A percentile compares a stretch with the other conserved stretches of the same genome.
Evolutionary conservation across 257 asterid species (phyloP).

Genomic region (Cordia subcordata): DNA sequence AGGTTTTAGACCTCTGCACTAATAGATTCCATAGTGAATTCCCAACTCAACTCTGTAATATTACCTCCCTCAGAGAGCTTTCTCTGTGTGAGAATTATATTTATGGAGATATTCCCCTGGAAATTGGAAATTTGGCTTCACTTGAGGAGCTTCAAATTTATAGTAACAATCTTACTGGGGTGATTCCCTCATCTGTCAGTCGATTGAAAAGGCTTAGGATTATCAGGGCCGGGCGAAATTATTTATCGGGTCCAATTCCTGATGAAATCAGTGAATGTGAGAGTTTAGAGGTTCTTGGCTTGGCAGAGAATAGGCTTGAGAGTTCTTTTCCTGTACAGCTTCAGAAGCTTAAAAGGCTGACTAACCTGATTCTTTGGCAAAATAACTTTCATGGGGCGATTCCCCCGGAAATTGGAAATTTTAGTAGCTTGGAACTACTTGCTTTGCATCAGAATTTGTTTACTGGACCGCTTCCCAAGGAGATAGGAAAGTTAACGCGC

Average conservation of each 20-base stretch:
- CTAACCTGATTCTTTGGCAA: constrained; percentile 56
- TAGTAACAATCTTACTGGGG: constrained; percentile 76
- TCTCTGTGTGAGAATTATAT: constrained; percentile 72
- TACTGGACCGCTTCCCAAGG: constrained; percentile 56
- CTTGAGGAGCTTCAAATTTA: constrained; percentile 80
- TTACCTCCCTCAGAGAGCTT: constrained; percentile 52
- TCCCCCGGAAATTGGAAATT: constrained; percentile 72
- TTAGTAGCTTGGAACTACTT: constrained; percentile 56
- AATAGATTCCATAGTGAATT: constrained; percentile 52
- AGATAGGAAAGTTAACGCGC: constrained; percentile 51
- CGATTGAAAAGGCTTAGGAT: constrained; percentile 50
- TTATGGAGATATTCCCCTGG: constrained; percentile 58
- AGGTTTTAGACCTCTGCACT: constrained; percentile 73
- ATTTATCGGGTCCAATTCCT: constrained; percentile 63
- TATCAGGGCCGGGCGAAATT: constrained; percentile 61
- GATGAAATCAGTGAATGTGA: constrained; percentile 54
- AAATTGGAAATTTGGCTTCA: constrained; percentile 39
- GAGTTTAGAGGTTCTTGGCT: constrained; percentile 54
- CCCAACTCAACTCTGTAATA: constrained; percentile 44
- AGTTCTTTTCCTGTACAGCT: constrained; percentile 62
- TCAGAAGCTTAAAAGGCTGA: constrained; percentile 47
- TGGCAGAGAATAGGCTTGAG: constrained; percentile 63
- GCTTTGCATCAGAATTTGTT: constrained; percentile 61
- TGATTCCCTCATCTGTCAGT: constrained; percentile 55
- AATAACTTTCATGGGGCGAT: constrained; percentile 57